These are phyloP conservation scores for Hypoxylon sp. DNA, from an alignment of 2,329 filamentous ascomycete genomes.

Conservation along the genomic window DNA sequence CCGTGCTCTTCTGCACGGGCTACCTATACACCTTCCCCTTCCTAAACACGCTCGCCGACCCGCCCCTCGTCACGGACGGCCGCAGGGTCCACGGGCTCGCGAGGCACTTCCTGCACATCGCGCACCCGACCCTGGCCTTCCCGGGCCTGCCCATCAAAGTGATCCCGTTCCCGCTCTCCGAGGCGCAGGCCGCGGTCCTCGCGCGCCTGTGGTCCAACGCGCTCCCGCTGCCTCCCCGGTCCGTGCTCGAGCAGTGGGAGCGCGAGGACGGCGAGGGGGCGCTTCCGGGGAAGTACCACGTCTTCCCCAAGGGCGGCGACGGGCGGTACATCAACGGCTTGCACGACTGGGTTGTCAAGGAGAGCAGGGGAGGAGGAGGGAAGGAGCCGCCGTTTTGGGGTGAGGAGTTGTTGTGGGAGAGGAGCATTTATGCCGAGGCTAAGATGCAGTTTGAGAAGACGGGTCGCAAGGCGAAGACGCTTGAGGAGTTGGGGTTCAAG, in stretches of 20 bases:
- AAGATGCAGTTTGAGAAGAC: slow-evolving; percentile 77
- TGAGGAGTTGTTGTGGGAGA: slow-evolving; percentile 77
- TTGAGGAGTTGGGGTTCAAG: slow-evolving; percentile 79
- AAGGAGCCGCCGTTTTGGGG: slow-evolving; percentile 81
- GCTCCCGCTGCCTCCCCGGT: slow-evolving; percentile 70
- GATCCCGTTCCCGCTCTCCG: slow-evolving; percentile 87
- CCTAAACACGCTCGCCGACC: slow-evolving; percentile 58
- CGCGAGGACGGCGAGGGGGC: slow-evolving; percentile 64
- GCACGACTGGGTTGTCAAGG: slow-evolving; percentile 69
- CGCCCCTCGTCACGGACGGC: slow-evolving; percentile 75
- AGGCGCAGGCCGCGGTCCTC: slow-evolving; percentile 82
- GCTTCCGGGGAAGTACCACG: slow-evolving; percentile 62
- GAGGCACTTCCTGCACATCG: slow-evolving; percentile 81
- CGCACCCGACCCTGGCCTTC: slow-evolving; percentile 83
- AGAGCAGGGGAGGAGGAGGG: slow-evolving; percentile 51
- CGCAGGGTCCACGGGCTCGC: slow-evolving; percentile 79
- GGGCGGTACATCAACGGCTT: slow-evolving; percentile 77
- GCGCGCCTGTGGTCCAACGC: slow-evolving; percentile 81
- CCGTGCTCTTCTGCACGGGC: slow-evolving; percentile 87
- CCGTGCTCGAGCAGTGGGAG: slow-evolving; percentile 80
- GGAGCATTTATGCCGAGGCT: slow-evolving; percentile 75
- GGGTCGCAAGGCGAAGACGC: slow-evolving; percentile 72
- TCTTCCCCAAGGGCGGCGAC: slow-evolving; percentile 69
- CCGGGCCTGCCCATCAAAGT: slow-evolving; percentile 81
- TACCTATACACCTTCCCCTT: slow-evolving; percentile 91